Evolutionary conservation across 805 yeast genomes (phyloP), one percentile per base, ranked within the genome.

Genomic region (Candida patagonica): DNA sequence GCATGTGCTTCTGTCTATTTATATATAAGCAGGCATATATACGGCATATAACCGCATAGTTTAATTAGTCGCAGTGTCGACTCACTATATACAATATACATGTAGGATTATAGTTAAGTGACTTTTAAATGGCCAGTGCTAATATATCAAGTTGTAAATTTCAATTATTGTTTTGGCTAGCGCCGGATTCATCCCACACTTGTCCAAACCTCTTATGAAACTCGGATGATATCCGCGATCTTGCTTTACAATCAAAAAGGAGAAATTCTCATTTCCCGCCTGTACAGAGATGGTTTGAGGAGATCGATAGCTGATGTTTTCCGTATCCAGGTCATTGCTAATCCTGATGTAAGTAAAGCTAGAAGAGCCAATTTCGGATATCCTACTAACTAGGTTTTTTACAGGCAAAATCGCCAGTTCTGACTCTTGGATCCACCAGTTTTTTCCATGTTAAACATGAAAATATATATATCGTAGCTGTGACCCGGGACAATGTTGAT

Each of bases 361-460:
- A 53, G 25, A 16, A 21, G 24, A 4, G n/a, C 19, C 23, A 15
- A 5, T 9, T 1, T 16, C 6, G 15, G 26, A n/a, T 5, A 10
- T n/a, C 23, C 21, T 13, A 27, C 15, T 9, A 23, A 9, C 32
- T 38, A 23, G 16, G 25, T 37, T 13, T 19, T 24, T 23, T 33
- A n/a, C n/a, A 62, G 57, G 63, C 68, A n/a, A 63, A 78, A 46
- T 73, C 85, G 0, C 89, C 92, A 0, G 69, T 82, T 1, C 63
- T 89, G 32, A 92, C 97, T 0, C 62, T 92, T 32, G 97, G 97
- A 1, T 84, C 95, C 0, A 92, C 97, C 0, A 80, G 95, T 0
- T 92, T 89, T 55, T 70, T 86, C 40, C 88, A 86, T 54, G 78
- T 84, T 35, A 74, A 74, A 47, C 65, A 67, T 42, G 66, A 68